Evolutionary conservation across 139 green algal genomes (phyloP), one percentile per base, ranked within the genome.

Genomic region (Volvox africanus): DNA sequence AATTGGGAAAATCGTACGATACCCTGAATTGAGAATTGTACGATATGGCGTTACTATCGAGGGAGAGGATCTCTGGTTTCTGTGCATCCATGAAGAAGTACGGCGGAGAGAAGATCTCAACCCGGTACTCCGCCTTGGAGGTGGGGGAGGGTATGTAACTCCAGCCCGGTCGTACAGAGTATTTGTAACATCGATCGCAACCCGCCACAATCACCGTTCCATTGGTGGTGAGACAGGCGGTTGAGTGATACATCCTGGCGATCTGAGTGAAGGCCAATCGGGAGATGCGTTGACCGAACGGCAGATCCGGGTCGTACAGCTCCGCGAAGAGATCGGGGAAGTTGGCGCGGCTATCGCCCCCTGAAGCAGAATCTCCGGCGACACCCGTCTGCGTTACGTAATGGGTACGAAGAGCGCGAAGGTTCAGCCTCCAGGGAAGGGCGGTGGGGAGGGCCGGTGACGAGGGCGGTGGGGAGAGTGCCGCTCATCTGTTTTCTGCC

Each of bases 71-170:
- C 24, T 13, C 9, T 12, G 86, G 86, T 61, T 90, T 90, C 3
- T 61, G 32, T 18, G 68, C 24, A 18, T 77, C 86, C 30, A 78
- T 44, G 55, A 78, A 90, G 14, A 85, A 76, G 73, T 78, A 90
- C n/a, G 86, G 73, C n/a, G 92, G 92, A 33, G 88, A 89, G 80
- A 92, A 93, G 86, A 93, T 91, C 92, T 94, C 92, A 1, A 82
- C 73, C 30, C 92, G 92, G 86, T 94, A 94, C 80, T 94, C 92
- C 26, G 86, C 71, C 73, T 92, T 89, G 20, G 36, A 73, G 22
- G 65, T 50, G 14, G 71, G 36, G 2, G 55, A 71, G 11, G 55
- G 69, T 3, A 61, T 1, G 33, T 35, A 80, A 20, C 61, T 37
- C 37, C 69, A 89, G 36, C 84, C 68, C 20, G 24, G 35, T 32